A percentile compares a stretch with the other conserved stretches of the same genome.
Evolutionary conservation across 1,139 yeast genomes (phyloP).

Genomic region (Taphrina flavorubra): DNA sequence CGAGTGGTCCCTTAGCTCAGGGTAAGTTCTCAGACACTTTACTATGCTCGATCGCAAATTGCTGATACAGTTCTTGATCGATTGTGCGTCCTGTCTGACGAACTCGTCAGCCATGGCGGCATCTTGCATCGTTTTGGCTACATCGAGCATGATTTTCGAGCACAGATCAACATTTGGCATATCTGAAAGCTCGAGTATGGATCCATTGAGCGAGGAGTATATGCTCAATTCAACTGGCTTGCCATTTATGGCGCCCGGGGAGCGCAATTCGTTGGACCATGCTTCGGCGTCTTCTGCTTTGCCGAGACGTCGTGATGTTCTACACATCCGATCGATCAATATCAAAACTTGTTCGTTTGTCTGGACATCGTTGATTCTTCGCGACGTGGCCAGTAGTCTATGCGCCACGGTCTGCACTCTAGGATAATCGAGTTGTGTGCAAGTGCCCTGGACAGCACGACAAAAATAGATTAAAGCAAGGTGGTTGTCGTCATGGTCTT

Average conservation of each 20-base stretch:
- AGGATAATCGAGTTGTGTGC: not conserved
- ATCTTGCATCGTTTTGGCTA: not conserved
- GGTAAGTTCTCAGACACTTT: not conserved
- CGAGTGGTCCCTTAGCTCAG: not conserved
- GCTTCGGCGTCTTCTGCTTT: not conserved
- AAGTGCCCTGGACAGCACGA: not conserved
- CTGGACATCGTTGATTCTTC: not conserved
- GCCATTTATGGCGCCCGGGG: not conserved
- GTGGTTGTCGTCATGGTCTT: not conserved
- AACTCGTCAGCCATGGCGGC: not conserved
- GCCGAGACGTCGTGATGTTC: not conserved
- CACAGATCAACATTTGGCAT: not conserved
- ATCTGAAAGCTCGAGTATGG: not conserved
- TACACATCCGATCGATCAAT: slow-evolving; percentile 6
- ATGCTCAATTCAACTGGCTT: not conserved
- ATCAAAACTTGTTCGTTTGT: not conserved
- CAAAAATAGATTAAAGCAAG: not conserved
- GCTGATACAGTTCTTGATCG: not conserved
- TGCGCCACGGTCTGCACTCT: not conserved
- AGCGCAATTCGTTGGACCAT: not conserved
- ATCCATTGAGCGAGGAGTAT: not conserved
- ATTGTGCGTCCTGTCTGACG: not conserved
- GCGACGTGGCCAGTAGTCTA: not conserved
- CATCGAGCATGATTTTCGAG: not conserved
- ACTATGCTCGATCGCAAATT: not conserved